phyloP scores from a whole-genome alignment of 768 basidiomycete species.

The Postia placenta region DNA sequence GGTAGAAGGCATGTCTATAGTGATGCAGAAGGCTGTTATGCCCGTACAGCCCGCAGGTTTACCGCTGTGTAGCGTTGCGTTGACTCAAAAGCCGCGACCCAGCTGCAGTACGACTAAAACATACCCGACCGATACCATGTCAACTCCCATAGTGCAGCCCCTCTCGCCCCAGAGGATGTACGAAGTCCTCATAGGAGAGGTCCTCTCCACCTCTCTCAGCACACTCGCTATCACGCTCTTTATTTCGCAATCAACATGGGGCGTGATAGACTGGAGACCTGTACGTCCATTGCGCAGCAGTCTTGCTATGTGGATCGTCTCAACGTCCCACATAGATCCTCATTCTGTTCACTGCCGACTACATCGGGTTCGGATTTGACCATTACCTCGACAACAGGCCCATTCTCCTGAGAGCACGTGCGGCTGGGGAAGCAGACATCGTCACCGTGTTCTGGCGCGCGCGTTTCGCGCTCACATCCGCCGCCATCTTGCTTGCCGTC shows the following conservation, averaged over 20 bases:
- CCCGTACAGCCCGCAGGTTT: too few species aligned
- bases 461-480: not conserved
- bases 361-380: conserved; percentile 5
- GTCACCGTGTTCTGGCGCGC: conserved; percentile 3
- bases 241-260: conserved; percentile 6
- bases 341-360: conserved; percentile 5
- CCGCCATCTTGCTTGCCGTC: conserved; percentile 1
- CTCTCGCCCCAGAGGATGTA: not conserved
- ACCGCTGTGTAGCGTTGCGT: too few species aligned
- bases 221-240: conserved; percentile 2
- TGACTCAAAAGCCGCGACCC: too few species aligned
- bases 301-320: not conserved
- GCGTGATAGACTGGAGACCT: conserved; percentile 8
- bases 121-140: too few species aligned
- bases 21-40: too few species aligned
- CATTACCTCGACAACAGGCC: conserved; percentile 5
- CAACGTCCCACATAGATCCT: conserved; percentile 4
- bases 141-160: too few species aligned
- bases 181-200: not conserved
- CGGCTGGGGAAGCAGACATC: conserved; percentile 2
- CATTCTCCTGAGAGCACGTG: not conserved
- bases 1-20: too few species aligned
- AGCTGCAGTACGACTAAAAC: too few species aligned
- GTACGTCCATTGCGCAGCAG: not conserved
- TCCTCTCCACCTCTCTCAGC: not conserved